Evolutionary conservation across 345 rosid genomes (phyloP).

Genomic region (Citrus australasica): DNA sequence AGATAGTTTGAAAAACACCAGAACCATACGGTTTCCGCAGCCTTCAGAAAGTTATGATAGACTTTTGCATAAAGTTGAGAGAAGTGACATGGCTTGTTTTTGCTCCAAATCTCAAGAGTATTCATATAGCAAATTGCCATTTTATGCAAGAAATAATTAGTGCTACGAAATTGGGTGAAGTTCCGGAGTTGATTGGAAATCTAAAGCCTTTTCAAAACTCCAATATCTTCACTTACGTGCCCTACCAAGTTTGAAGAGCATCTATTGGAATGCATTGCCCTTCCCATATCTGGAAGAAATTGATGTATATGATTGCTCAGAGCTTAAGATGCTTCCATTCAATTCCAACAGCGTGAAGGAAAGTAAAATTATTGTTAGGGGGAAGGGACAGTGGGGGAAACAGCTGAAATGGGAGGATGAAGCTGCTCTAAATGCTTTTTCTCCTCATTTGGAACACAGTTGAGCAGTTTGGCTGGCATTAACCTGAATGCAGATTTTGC

Average conservation of each 20-base stretch:
- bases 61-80: neutral
- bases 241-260: neutral
- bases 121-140: neutral
- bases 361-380: neutral
- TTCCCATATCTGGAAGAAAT: neutral
- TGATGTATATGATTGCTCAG: neutral
- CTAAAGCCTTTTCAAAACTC: constrained; percentile 5
- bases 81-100: constrained; percentile 14
- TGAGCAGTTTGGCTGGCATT: too few species aligned
- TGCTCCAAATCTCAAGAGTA: neutral
- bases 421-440: constrained; percentile 3
- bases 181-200: neutral
- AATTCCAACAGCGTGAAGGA: neutral
- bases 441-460: neutral
- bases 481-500: too few species aligned
- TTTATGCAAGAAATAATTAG: constrained; percentile 6
- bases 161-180: neutral
- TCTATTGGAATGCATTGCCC: constrained; percentile 7
- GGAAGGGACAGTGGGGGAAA: neutral
- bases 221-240: neutral
- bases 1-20: too few species aligned
- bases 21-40: neutral
- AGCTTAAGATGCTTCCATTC: constrained; percentile 17
- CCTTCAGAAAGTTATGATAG: neutral
- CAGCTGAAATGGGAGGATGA: neutral